phyloP scores from a whole-genome alignment of 2,329 filamentous ascomycete genomes.

The Mycosphaerella arachidis region DNA sequence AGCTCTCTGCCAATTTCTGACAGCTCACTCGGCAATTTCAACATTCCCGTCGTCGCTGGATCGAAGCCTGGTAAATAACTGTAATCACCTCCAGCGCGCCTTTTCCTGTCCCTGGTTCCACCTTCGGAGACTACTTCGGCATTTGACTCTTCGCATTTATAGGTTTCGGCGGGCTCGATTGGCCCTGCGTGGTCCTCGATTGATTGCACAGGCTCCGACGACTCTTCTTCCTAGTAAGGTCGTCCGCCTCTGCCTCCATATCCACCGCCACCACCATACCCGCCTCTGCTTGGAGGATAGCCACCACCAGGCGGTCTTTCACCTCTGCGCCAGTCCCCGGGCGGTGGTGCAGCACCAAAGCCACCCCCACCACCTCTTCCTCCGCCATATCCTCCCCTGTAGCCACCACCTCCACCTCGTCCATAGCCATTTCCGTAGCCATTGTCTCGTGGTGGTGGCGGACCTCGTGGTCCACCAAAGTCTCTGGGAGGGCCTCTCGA shows the following conservation, averaged over 20 bases:
- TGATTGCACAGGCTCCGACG: background rate
- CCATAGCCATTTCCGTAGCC: constrained; percentile 28
- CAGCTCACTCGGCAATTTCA: too few species aligned
- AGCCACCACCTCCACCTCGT: constrained; percentile 19
- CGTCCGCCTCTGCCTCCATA: constrained; percentile 27
- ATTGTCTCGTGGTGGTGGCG: constrained; percentile 25
- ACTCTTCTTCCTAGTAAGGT: constrained; percentile 21
- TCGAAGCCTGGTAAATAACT: too few species aligned
- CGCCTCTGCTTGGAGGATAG: constrained; percentile 17
- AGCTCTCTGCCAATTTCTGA: too few species aligned
- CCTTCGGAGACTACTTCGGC: too few species aligned
- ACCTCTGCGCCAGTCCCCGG: constrained; percentile 39
- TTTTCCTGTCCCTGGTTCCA: too few species aligned
- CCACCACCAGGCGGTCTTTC: constrained; percentile 33
- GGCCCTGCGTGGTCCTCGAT: background rate
- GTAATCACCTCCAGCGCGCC: too few species aligned
- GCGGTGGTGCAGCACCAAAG: constrained; percentile 28
- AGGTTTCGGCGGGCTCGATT: too few species aligned
- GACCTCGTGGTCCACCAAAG: constrained; percentile 35
- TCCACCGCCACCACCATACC: constrained; percentile 23
- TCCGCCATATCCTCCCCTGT: constrained; percentile 25
- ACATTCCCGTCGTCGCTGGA: too few species aligned
- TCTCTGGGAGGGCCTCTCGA: constrained; percentile 32
- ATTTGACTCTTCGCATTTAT: too few species aligned
- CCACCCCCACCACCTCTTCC: constrained; percentile 24